Percentiles rank a stretch among this genome's conserved stretches.
Conservation (phyloP, 306 rosid genomes). For the Rubus parviflorus region DNA sequence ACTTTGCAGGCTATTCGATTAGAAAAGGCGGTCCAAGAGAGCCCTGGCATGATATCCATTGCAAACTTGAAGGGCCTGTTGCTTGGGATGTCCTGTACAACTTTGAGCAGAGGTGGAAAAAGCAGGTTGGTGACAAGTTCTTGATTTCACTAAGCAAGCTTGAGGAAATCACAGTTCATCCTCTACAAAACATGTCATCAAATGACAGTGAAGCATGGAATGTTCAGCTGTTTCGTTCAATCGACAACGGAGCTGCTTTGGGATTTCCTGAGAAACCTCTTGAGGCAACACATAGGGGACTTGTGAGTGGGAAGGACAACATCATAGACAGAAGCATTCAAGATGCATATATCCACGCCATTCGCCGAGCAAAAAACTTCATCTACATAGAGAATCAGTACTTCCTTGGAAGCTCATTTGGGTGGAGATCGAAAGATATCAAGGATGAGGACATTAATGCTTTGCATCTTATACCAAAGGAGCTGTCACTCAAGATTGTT, state of each 20-base stretch:
- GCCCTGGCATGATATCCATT: constrained; percentile 96
- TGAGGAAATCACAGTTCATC: constrained; percentile 31
- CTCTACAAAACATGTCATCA: constrained; percentile 8
- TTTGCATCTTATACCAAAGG: constrained; percentile 79
- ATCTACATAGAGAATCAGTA: constrained; percentile 91
- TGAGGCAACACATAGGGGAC: constrained; percentile 46
- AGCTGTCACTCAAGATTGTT: constrained; percentile 72
- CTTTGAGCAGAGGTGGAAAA: constrained; percentile 80
- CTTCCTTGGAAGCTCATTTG: constrained; percentile 85
- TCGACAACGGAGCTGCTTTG: constrained; percentile 72
- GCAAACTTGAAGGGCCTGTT: constrained; percentile 69
- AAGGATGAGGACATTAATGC: constrained; percentile 66
- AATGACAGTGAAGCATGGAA: constrained; percentile 54
- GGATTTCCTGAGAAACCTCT: constrained; percentile 59
- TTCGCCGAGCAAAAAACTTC: constrained; percentile 71
- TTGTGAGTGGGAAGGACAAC: constrained; percentile 73
- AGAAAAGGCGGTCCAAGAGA: constrained; percentile 89
- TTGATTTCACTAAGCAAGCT: constrained; percentile 37
- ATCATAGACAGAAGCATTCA: constrained; percentile 74
- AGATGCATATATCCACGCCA: constrained; percentile 79
- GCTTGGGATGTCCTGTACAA: constrained; percentile 85
- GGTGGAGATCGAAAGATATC: constrained; percentile 56
- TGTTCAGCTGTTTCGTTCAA: constrained; percentile 81
- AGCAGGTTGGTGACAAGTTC: constrained; percentile 46
- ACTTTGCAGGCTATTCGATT: constrained; percentile 63